Conservation (phyloP, 768 basidiomycete species). For the Podaxis rugospora region DNA sequence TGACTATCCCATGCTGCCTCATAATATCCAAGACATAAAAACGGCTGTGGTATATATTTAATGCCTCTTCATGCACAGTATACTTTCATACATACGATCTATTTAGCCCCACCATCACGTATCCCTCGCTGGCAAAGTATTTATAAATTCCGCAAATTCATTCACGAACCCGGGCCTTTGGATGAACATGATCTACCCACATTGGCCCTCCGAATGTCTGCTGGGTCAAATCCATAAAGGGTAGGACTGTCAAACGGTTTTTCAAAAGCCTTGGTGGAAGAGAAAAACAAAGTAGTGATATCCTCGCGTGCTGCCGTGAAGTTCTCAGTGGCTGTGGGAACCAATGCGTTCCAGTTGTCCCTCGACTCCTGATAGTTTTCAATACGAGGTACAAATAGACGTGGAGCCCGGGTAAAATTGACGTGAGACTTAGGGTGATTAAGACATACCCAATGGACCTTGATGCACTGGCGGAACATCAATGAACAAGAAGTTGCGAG, state of each 20-base stretch:
- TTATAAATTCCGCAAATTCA: not conserved
- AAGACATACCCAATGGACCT: constrained; percentile 37
- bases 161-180: constrained; percentile 36
- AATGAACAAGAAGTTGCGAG: constrained; percentile 53
- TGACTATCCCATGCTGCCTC: not conserved
- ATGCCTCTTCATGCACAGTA: not conserved
- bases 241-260: constrained; percentile 42
- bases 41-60: too few species aligned
- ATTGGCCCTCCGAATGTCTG: constrained; percentile 32
- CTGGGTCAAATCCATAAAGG: constrained; percentile 31
- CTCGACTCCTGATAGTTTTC: constrained; percentile 2
- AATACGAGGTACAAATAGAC: not conserved
- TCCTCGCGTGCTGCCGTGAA: constrained; percentile 41
- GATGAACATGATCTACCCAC: constrained; percentile 53
- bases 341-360: constrained; percentile 40
- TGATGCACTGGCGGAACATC: constrained; percentile 54
- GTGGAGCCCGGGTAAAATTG: not conserved
- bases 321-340: constrained; percentile 24
- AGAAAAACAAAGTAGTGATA: constrained; percentile 44
- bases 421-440: not conserved
- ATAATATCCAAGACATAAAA: too few species aligned
- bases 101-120: not conserved
- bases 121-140: not conserved
- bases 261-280: constrained; percentile 42
- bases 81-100: not conserved